Percentiles rank a stretch among this genome's conserved stretches.
Conservation (phyloP, 108 stramenopile genomes). For the Craspedostauros australis region DNA sequence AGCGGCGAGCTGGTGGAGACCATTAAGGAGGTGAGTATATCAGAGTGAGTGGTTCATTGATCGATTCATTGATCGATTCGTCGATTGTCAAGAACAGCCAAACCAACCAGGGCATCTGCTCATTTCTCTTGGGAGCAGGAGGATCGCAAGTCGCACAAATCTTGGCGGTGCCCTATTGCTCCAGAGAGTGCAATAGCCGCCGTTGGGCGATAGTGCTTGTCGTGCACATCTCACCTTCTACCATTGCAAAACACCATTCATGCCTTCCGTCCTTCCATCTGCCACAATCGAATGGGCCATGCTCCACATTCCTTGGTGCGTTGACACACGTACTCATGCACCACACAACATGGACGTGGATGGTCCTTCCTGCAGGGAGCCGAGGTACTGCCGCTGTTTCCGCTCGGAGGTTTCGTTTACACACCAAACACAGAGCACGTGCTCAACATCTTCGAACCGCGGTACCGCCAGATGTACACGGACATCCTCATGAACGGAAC, state of each 20-base stretch:
- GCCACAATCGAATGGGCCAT: too few species aligned
- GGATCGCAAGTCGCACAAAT: too few species aligned
- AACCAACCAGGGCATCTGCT: not conserved
- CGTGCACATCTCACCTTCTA: not conserved
- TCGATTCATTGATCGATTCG: not conserved
- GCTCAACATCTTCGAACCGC: slow-evolving; percentile 87
- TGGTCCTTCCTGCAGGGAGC: slow-evolving; percentile 12
- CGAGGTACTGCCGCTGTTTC: slow-evolving; percentile 75
- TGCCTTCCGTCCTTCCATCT: not conserved
- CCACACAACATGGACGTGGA: not conserved
- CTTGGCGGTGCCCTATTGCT: too few species aligned
- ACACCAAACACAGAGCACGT: slow-evolving; percentile 84
- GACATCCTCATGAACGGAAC: slow-evolving; percentile 86
- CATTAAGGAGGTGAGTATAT: slow-evolving; percentile 10
- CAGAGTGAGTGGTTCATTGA: not conserved
- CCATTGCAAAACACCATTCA: not conserved
- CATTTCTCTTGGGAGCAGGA: not conserved
- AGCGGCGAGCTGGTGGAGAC: slow-evolving; percentile 5
- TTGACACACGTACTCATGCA: not conserved
- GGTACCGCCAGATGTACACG: slow-evolving; percentile 86
- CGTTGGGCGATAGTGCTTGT: too few species aligned
- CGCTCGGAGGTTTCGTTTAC: slow-evolving; percentile 81
- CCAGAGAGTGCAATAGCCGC: not conserved
- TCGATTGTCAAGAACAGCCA: not conserved
- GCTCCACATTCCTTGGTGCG: not conserved